Base-by-base conservation (phyloP, 371 early-diverging fungal genomes). In the Mortierella sp. region DNA sequence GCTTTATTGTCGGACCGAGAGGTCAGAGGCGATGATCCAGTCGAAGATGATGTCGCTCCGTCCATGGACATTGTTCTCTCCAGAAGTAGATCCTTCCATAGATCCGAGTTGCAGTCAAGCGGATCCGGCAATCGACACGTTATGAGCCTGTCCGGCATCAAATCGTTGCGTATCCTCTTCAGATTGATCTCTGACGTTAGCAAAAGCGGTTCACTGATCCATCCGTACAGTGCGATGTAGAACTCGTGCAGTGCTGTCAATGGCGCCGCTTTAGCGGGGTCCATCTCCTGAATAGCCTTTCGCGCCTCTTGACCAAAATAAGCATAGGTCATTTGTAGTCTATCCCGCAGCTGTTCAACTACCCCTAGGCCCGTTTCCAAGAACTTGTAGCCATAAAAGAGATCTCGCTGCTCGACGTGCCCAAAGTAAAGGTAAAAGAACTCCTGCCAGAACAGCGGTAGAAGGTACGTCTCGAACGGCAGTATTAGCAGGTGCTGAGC, bases 391-490 rank as follows among this genome's bases (percentile, higher is more conserved):
- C 89, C 91, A 47, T 84, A 85, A 42, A 81, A 80, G 0, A 80
- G 31, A 19, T 61, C 58, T 5, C 53, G 50, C 21, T 65, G 61
- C 19, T 83, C 70, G 8, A 70, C 47, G 37, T 73, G 80, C 27
- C 79, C 84, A 72, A 84, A 91, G 56, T 90, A 90, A 0, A 90
- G 78, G n/a, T 81, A 78, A 49, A 90, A 90, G 70, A 91, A 90
- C 80, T 85, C 79, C 61, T 92, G 90, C 55, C 85, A 79, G 50
- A 82, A 83, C 12, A 89, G 67, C 0, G 88, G 88, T 46, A 87
- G 47, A 15, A 87, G 56, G 9, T 84, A 83, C 55, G 90, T 87
- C 17, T 84, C 72, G 21, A 69, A 52, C 1, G 86, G 87, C 4
- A 83, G 64, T 1, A 82, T 72, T 17, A 88, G 51, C 4, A 87